Conservation (phyloP, 805 yeast genomes). For the Candida corydali region DNA sequence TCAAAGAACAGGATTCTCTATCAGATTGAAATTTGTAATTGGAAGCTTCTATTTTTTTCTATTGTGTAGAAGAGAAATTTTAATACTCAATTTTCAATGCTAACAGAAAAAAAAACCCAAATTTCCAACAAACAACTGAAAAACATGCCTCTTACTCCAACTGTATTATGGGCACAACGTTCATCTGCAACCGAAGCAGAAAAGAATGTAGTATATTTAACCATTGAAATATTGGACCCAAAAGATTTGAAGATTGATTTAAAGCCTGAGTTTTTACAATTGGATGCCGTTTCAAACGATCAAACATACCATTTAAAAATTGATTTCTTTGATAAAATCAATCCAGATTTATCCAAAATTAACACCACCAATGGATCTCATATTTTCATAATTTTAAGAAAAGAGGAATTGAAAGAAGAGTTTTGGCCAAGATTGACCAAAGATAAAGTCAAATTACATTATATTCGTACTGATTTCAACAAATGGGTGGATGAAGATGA, state of each 20-base stretch:
- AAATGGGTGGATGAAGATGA: conserved; percentile 99
- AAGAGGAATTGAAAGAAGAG: conserved; percentile 64
- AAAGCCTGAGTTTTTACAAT: conserved; percentile 49
- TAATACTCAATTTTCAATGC: no score
- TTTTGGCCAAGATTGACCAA: conserved; percentile 96
- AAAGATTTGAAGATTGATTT: conserved; percentile 58
- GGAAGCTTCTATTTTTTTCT: neutral
- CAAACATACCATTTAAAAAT: conserved; percentile 60
- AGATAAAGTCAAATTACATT: conserved; percentile 74
- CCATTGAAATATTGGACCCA: conserved; percentile 71
- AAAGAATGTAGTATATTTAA: conserved; percentile 73
- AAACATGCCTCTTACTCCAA: conserved; percentile 26
- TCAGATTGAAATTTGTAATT: neutral
- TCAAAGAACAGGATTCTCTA: conserved; percentile 19
- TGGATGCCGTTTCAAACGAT: conserved; percentile 43
- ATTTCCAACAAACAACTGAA: neutral
- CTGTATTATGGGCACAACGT: conserved; percentile 95
- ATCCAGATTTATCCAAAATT: conserved; percentile 58
- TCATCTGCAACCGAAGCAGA: conserved; percentile 67
- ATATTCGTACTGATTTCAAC: conserved; percentile 90
- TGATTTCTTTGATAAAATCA: conserved; percentile 75
- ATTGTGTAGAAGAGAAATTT: neutral
- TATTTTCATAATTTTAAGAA: conserved; percentile 60
- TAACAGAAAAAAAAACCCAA: neutral
- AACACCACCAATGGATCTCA: conserved; percentile 56